phyloP scores from a whole-genome alignment of 768 basidiomycete genomes.

The Rhodotorula diobovata region DNA sequence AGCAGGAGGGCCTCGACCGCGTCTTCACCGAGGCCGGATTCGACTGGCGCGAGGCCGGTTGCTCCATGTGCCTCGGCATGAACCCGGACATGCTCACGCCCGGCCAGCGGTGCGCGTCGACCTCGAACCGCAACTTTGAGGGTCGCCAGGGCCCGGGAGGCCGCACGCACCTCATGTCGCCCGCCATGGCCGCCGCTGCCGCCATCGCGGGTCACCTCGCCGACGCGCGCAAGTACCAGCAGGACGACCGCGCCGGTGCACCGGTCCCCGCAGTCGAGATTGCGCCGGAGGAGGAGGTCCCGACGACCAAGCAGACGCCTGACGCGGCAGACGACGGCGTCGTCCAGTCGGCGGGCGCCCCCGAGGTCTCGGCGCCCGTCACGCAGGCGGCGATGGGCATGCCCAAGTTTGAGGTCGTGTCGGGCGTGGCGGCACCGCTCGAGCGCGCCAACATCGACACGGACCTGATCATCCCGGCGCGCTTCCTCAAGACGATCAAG shows the following conservation, averaged over 20 bases:
- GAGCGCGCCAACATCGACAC: conserved; percentile 62
- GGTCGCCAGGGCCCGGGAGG: conserved; percentile 82
- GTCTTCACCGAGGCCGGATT: conserved; percentile 87
- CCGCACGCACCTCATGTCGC: conserved; percentile 79
- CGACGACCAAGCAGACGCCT: conserved; percentile 24
- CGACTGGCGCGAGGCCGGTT: conserved; percentile 92
- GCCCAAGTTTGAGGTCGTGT: conserved; percentile 42
- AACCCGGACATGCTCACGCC: conserved; percentile 85
- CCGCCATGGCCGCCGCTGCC: conserved; percentile 88
- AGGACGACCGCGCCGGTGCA: conserved; percentile 56
- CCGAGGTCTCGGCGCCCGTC: conserved; percentile 43
- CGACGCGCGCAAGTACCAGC: conserved; percentile 76
- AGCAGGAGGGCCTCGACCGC: conserved; percentile 77
- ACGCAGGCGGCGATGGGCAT: conserved; percentile 32
- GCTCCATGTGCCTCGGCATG: conserved; percentile 95
- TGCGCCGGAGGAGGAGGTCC: conserved; percentile 44
- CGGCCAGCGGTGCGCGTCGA: conserved; percentile 78
- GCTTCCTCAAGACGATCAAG: conserved; percentile 78
- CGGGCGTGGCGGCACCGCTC: conserved; percentile 43
- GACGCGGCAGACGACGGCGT: conserved; percentile 34
- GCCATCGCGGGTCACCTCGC: conserved; percentile 78
- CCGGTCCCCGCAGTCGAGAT: conserved; percentile 44
- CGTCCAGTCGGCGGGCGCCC: conserved; percentile 41
- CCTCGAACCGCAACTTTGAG: conserved; percentile 90
- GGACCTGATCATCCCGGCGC: conserved; percentile 90